These are phyloP conservation scores for Trichocladium antarcticum DNA, from an alignment of 495 filamentous ascomycete genomes.

Conservation along the genomic window DNA sequence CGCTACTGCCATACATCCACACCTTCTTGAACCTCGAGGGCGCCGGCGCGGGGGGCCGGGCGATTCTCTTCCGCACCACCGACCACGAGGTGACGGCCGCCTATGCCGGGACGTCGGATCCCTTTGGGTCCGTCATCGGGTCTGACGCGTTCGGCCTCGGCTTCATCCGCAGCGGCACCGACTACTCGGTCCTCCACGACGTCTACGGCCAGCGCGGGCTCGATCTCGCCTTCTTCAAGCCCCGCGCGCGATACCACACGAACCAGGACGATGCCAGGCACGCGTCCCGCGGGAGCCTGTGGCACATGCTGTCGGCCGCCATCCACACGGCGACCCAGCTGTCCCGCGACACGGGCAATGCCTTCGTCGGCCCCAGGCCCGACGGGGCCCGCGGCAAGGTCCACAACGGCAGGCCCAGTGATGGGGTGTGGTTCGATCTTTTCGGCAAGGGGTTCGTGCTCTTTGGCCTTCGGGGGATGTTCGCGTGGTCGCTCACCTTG, in stretches of 20 bases:
- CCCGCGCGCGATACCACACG: slow-evolving; percentile 82
- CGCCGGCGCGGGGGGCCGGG: slow-evolving; percentile 84
- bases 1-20: slow-evolving; percentile 62
- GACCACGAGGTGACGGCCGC: slow-evolving; percentile 76
- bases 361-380: slow-evolving; percentile 50
- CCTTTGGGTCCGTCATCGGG: slow-evolving; percentile 72
- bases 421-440: slow-evolving; percentile 88
- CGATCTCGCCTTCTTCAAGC: slow-evolving; percentile 82
- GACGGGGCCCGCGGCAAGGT: slow-evolving; percentile 48
- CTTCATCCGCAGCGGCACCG: slow-evolving; percentile 71
- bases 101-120: slow-evolving; percentile 58
- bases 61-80: slow-evolving; percentile 73
- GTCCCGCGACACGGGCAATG: slow-evolving; percentile 54
- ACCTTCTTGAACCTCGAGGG: slow-evolving; percentile 93
- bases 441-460: slow-evolving; percentile 75
- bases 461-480: slow-evolving; percentile 67
- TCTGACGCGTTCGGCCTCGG: slow-evolving; percentile 74
- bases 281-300: slow-evolving; percentile 62
- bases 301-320: slow-evolving; percentile 86
- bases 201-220: slow-evolving; percentile 74
- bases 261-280: slow-evolving; percentile 76
- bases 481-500: slow-evolving; percentile 75
- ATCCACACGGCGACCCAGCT: slow-evolving; percentile 60
- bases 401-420: slow-evolving; percentile 53
- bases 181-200: slow-evolving; percentile 79